Evolutionary conservation across 2,329 filamentous ascomycete genomes (phyloP).

Genomic region (Plenodomus tracheiphilus): DNA sequence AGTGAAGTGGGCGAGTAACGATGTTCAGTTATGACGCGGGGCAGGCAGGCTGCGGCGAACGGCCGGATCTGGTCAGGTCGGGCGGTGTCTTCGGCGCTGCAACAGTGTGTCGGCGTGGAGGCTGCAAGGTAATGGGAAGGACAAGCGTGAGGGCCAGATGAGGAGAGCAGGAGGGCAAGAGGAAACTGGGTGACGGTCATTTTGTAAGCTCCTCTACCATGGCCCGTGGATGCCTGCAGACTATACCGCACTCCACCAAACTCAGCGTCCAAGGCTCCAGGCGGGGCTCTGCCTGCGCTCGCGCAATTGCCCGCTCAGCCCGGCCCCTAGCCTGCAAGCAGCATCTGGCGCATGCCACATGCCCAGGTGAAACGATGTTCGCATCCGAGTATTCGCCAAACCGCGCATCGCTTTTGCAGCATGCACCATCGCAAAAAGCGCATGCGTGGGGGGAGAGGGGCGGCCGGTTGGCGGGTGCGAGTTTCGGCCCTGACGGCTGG

Average conservation of each 20-base stretch:
- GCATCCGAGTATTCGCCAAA: not conserved
- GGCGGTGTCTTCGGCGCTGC: no score
- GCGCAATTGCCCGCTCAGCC: not conserved
- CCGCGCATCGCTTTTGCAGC: not conserved
- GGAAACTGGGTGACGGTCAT: not conserved
- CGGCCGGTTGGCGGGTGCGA: not conserved
- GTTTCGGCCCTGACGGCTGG: not conserved
- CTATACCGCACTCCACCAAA: no score
- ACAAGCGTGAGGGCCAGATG: not conserved
- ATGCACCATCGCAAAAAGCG: not conserved
- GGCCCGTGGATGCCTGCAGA: not conserved
- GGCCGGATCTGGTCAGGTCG: conserved; percentile 8
- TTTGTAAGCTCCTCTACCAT: no score
- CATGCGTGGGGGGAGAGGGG: not conserved
- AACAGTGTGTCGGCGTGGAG: not conserved
- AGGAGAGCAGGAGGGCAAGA: not conserved
- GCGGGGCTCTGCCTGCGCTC: not conserved
- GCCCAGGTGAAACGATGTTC: not conserved
- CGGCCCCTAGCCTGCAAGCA: not conserved
- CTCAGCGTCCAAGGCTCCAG: no score
- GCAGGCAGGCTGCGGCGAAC: conserved; percentile 16
- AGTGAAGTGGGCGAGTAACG: not conserved
- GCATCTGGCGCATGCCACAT: not conserved
- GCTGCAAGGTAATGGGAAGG: not conserved
- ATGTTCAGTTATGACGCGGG: conserved; percentile 16